A percentile compares a stretch with the other conserved stretches of the same genome.
Evolutionary conservation across 1,284 basidiomycete species (phyloP).

Genomic region (Tilletia walkeri): DNA sequence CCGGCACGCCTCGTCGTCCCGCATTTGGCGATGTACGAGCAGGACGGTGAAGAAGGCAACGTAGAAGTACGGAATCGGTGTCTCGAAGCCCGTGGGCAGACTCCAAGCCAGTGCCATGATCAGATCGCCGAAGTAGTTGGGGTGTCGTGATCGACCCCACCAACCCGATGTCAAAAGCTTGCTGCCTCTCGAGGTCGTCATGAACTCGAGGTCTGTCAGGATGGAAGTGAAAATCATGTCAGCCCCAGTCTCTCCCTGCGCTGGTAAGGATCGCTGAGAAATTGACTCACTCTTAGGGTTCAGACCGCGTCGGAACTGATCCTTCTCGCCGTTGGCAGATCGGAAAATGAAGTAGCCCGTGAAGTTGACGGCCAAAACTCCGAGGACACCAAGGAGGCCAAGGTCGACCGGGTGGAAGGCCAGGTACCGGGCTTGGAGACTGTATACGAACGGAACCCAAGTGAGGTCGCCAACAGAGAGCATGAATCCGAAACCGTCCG

Average conservation of each 20-base stretch:
- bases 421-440: conserved; percentile 88
- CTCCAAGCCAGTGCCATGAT: conserved; percentile 92
- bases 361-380: conserved; percentile 69
- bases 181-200: conserved; percentile 80
- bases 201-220: conserved; percentile 67
- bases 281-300: conserved; percentile 74
- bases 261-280: not conserved
- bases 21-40: conserved; percentile 81
- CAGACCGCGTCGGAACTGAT: conserved; percentile 85
- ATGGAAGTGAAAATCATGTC: not conserved
- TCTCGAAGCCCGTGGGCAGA: conserved; percentile 84
- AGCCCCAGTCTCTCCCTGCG: not conserved
- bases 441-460: conserved; percentile 95
- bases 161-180: conserved; percentile 91
- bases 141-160: conserved; percentile 94
- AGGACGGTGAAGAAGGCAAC: conserved; percentile 80
- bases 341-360: conserved; percentile 91
- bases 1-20: conserved; percentile 89
- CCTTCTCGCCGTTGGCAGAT: conserved; percentile 85
- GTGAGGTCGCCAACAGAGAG: conserved; percentile 86
- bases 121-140: conserved; percentile 70
- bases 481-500: conserved; percentile 99
- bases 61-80: conserved; percentile 96
- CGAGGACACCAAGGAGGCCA: conserved; percentile 65
- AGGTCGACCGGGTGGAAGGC: conserved; percentile 82